Base-by-base conservation (phyloP, 768 basidiomycete genomes). In the Podaxis sp. region DNA sequence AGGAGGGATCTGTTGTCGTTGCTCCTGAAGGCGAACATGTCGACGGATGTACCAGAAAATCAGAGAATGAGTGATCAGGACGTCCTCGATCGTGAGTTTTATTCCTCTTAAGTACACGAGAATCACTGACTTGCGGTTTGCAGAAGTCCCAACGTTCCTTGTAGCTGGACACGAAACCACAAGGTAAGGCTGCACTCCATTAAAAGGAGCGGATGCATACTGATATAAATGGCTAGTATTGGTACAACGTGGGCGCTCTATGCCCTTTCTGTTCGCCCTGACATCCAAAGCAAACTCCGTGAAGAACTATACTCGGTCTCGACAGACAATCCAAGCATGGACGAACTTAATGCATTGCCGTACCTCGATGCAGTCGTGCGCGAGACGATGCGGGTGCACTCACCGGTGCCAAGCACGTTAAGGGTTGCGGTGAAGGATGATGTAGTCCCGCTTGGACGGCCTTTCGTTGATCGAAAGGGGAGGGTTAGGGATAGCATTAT, bases 321-420 rank as follows among this genome's bases (percentile, higher is more conserved):
- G 0, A 84, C 82, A 0, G 83, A 88, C 9, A 81, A 72, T 0
- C 88, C 89, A 2, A 77, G 79, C 3, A 89, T 90, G 85, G 89
- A 91, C 35, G 79, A 86, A 35, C 78, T 92, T 1, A 80, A 82
- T 59, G 74, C 79, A 3, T 75, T 93, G 2, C 80, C 86, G 0
- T 90, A 88, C 65, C 82, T 92, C n/a, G 90, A 90, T 63, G 75
- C 75, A 18, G 79, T 88, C 9, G 76, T 87, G 1, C 79, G 82
- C 6, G 88, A 89, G 71, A 82, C 79, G 0, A 69, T 89, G 59
- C 80, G 88, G 0, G 50, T 86, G 0, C 76, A 88, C 61, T 55
- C 84, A 25, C 85, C 86, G 0, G 78, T 88, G 2, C 71, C 78
- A 0, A 63, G 63, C 14, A 78, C 78, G 0, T 59, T 75, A 7